These are phyloP conservation scores for Calocybe indica DNA, from an alignment of 768 basidiomycete genomes.

Conservation along the genomic window DNA sequence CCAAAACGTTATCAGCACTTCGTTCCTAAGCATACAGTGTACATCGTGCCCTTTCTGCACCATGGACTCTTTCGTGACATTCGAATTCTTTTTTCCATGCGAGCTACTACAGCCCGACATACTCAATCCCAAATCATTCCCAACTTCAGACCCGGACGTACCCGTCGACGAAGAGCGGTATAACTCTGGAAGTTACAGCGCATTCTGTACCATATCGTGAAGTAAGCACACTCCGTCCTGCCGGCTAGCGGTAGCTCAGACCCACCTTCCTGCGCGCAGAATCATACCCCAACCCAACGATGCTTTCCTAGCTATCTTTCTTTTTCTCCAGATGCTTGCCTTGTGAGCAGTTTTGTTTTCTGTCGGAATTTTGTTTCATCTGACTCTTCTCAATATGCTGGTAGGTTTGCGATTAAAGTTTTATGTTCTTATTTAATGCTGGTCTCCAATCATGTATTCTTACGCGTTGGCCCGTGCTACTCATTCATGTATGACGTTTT, in stretches of 20 bases:
- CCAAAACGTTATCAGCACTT: background rate
- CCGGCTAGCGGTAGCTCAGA: background rate
- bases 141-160: background rate
- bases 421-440: too few species aligned
- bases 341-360: too few species aligned
- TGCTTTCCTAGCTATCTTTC: too few species aligned
- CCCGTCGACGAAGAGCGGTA: background rate
- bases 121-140: background rate
- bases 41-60: background rate
- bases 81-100: background rate
- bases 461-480: too few species aligned
- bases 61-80: background rate
- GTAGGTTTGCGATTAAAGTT: too few species aligned
- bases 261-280: too few species aligned
- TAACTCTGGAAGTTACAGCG: background rate
- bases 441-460: too few species aligned
- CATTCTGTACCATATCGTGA: background rate
- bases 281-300: too few species aligned
- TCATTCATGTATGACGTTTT: too few species aligned
- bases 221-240: background rate
- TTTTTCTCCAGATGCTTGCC: too few species aligned
- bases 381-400: too few species aligned
- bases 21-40: background rate
- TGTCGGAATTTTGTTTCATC: too few species aligned
- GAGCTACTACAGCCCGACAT: background rate